Conservation (phyloP, 2,329 filamentous ascomycete species). For the Fusarium oxysporum region DNA sequence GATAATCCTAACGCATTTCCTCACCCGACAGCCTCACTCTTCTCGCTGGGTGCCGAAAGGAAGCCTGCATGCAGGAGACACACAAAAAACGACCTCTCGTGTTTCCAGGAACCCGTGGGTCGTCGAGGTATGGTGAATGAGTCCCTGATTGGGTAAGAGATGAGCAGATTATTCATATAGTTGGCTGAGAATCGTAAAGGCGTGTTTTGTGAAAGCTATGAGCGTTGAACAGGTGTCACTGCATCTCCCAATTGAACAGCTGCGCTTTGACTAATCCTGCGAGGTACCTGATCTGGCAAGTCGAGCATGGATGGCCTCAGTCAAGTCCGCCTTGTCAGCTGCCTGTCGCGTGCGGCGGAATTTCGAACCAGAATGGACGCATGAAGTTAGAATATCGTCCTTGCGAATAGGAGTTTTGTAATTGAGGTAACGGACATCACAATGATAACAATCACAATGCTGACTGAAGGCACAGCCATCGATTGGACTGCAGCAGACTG, state of each 20-base stretch:
- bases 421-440: conserved; percentile 12
- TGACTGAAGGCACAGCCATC: background rate
- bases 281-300: conserved; percentile 34
- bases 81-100: conserved; percentile 28
- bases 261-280: conserved; percentile 24
- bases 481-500: conserved; percentile 2
- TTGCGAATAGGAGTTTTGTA: background rate
- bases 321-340: conserved; percentile 29
- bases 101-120: conserved; percentile 19
- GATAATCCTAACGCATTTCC: conserved; percentile 1
- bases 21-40: conserved; percentile 41
- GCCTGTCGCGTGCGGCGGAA: conserved; percentile 25
- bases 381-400: background rate
- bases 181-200: conserved; percentile 24
- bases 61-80: conserved; percentile 22
- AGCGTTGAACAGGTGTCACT: conserved; percentile 39
- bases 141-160: conserved; percentile 20
- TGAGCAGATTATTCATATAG: conserved; percentile 12
- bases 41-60: conserved; percentile 20
- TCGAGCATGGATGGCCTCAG: conserved; percentile 24
- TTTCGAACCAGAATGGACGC: conserved; percentile 7
- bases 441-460: conserved; percentile 9
- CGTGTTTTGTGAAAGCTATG: conserved; percentile 24
- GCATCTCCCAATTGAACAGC: conserved; percentile 37
- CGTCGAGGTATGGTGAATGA: background rate